Percentiles rank a stretch among this genome's conserved stretches.
phyloP scores from a whole-genome alignment of 2,329 filamentous ascomycete genomes.

The Penicillium griseofulvum region DNA sequence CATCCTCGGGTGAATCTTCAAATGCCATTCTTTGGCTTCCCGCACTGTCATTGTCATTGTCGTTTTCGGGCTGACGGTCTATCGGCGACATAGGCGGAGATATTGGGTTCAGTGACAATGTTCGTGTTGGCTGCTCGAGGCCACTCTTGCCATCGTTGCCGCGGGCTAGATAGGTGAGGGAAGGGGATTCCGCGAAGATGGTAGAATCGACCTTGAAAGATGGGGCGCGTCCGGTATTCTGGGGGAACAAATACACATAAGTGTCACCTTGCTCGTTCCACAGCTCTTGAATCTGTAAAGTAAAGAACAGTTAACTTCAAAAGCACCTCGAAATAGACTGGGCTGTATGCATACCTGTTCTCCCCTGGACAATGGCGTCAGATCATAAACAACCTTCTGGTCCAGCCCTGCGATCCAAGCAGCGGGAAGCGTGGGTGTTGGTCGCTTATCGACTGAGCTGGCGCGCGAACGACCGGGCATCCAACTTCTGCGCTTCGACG shows the following conservation, averaged over 20 bases:
- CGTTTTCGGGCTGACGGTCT: slow-evolving; percentile 27
- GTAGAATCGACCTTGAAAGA: slow-evolving; percentile 62
- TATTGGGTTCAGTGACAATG: slow-evolving; percentile 32
- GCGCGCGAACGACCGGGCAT: slow-evolving; percentile 41
- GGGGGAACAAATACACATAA: slow-evolving; percentile 61
- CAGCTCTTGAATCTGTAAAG: slow-evolving; percentile 52
- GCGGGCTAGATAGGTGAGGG: slow-evolving; percentile 55
- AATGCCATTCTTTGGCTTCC: slow-evolving; percentile 50
- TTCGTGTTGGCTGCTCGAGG: slow-evolving; percentile 30
- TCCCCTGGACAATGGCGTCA: slow-evolving; percentile 50
- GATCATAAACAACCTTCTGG: slow-evolving; percentile 57
- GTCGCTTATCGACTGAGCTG: slow-evolving; percentile 33
- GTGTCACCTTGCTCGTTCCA: slow-evolving; percentile 65
- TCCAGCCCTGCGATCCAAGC: slow-evolving; percentile 61
- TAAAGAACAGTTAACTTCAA: background rate
- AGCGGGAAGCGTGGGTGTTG: slow-evolving; percentile 34
- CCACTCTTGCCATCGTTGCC: slow-evolving; percentile 49
- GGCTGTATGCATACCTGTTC: slow-evolving; percentile 46
- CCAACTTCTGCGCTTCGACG: slow-evolving; percentile 46
- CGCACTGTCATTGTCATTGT: slow-evolving; percentile 43
- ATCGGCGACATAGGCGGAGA: slow-evolving; percentile 34
- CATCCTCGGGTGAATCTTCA: slow-evolving; percentile 47
- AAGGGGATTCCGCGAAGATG: slow-evolving; percentile 56
- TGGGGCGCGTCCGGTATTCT: slow-evolving; percentile 54
- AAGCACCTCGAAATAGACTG: background rate